phyloP scores from a whole-genome alignment of 2,329 filamentous ascomycete species.

The Cytospora leucostoma region DNA sequence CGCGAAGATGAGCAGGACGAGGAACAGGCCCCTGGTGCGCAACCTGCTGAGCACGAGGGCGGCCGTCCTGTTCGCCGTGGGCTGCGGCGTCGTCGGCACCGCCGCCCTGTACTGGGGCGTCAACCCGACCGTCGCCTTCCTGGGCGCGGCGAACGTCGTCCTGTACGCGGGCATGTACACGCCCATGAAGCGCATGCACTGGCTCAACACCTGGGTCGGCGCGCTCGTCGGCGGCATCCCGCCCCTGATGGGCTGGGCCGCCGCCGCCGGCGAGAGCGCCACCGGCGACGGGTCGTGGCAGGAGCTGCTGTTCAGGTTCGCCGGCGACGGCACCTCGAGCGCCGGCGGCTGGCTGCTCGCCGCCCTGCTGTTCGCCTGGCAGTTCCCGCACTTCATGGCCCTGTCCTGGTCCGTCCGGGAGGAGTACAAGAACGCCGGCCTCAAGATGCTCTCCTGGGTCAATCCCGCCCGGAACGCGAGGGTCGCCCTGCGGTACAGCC shows the following conservation, averaged over 20 bases:
- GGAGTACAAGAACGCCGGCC: conserved; percentile 75
- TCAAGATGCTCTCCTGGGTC: conserved; percentile 79
- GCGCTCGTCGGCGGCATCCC: conserved; percentile 92
- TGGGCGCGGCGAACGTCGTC: conserved; percentile 81
- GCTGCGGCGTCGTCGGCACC: conserved; percentile 69
- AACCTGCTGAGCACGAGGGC: conserved; percentile 70
- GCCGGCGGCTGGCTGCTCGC: conserved; percentile 89
- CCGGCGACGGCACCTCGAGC: conserved; percentile 54
- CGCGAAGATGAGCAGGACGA: conserved; percentile 89
- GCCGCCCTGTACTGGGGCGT: conserved; percentile 82
- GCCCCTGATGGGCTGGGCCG: conserved; percentile 97
- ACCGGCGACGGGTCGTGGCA: conserved; percentile 73
- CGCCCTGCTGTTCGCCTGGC: conserved; percentile 86
- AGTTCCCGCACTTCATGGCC: conserved; percentile 98
- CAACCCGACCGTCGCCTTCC: conserved; percentile 86
- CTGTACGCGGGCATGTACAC: conserved; percentile 94
- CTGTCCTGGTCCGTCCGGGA: conserved; percentile 85
- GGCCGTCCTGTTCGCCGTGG: conserved; percentile 77
- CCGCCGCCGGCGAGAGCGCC: conserved; percentile 85
- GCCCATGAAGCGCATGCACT: conserved; percentile 82
- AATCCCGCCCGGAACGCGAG: conserved; percentile 83
- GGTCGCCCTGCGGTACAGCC: conserved; percentile 83
- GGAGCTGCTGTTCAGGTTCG: conserved; percentile 67
- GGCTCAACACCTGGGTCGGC: conserved; percentile 92
- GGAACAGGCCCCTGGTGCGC: conserved; percentile 85